phyloP scores from a whole-genome alignment of 352 stramenopile genomes.

The Globisporangium okanoganense region DNA sequence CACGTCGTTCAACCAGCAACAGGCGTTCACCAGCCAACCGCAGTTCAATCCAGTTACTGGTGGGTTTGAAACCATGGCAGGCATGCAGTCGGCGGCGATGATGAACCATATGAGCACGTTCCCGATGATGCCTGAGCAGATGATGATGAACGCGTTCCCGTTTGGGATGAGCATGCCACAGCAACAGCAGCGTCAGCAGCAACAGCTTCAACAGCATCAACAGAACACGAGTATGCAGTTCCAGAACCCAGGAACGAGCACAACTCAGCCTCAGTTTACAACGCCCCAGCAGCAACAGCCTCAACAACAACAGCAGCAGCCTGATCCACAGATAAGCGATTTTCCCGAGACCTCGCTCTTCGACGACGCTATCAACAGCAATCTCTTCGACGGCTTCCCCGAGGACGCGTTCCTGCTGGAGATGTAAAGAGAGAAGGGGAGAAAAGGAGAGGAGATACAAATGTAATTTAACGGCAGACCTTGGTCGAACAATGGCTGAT shows the following conservation, averaged over 20 bases:
- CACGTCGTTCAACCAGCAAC: slow-evolving; percentile 34
- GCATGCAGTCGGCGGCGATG: slow-evolving; percentile 43
- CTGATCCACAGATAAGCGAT: slow-evolving; percentile 15
- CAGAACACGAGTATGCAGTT: slow-evolving; percentile 16
- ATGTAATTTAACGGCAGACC: slow-evolving; percentile 25
- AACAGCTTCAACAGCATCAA: slow-evolving; percentile 20
- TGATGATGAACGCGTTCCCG: slow-evolving; percentile 42
- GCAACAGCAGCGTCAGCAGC: slow-evolving; percentile 24
- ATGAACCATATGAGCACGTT: slow-evolving; percentile 54
- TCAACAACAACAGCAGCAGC: slow-evolving; percentile 24
- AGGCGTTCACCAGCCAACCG: slow-evolving; percentile 28
- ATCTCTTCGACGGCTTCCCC: slow-evolving; percentile 73
- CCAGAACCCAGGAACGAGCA: slow-evolving; percentile 1
- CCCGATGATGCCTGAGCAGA: slow-evolving; percentile 36
- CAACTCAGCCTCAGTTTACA: background rate
- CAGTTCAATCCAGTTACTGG: slow-evolving; percentile 15
- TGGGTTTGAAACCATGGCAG: slow-evolving; percentile 25
- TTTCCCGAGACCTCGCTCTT: slow-evolving; percentile 31
- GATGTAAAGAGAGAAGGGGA: slow-evolving; percentile 47
- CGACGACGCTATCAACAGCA: slow-evolving; percentile 35
- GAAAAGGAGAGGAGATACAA: background rate
- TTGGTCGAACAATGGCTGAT: slow-evolving; percentile 13
- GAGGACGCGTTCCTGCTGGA: slow-evolving; percentile 66
- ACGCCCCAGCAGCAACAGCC: slow-evolving; percentile 18
- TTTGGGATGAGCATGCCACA: slow-evolving; percentile 27